phyloP scores from a whole-genome alignment of 78 protist genomes.

The Chrysochromulina tobinii region DNA sequence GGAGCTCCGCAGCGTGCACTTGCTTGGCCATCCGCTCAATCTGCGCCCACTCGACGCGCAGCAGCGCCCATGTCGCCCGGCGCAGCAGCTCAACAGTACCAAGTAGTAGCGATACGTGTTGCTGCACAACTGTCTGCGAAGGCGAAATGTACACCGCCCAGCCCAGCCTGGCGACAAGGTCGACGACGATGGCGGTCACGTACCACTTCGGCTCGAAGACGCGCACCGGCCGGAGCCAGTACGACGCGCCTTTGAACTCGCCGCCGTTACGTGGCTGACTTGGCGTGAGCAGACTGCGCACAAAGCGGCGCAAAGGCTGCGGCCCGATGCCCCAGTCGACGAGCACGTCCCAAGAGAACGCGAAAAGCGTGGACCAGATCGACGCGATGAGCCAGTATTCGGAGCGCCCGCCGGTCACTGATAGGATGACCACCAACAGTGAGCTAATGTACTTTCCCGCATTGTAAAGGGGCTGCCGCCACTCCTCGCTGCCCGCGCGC shows the following conservation, averaged over 20 bases:
- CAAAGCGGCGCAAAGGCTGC: too few relatives aligned
- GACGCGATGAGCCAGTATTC: background rate
- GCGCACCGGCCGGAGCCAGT: background rate
- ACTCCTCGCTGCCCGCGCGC: background rate
- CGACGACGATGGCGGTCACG: background rate
- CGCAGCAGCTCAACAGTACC: background rate
- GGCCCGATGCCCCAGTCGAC: background rate
- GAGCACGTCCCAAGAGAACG: background rate
- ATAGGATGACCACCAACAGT: background rate
- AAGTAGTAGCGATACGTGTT: background rate
- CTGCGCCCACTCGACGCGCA: background rate
- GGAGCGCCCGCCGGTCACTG: background rate
- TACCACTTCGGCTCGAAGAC: background rate
- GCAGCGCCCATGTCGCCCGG: background rate
- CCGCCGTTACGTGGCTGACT: background rate
- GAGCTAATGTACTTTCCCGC: background rate
- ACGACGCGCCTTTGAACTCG: background rate
- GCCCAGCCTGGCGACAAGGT: background rate
- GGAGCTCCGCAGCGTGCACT: too few relatives aligned
- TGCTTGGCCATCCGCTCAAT: too few relatives aligned
- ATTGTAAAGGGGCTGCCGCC: background rate
- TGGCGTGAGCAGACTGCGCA: background rate
- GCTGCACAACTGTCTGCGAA: background rate
- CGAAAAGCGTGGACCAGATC: background rate
- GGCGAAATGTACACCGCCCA: background rate